Evolutionary conservation across 2,329 filamentous ascomycete species (phyloP), one percentile per base, ranked within the genome.

Genomic region (Penicillium sp.): DNA sequence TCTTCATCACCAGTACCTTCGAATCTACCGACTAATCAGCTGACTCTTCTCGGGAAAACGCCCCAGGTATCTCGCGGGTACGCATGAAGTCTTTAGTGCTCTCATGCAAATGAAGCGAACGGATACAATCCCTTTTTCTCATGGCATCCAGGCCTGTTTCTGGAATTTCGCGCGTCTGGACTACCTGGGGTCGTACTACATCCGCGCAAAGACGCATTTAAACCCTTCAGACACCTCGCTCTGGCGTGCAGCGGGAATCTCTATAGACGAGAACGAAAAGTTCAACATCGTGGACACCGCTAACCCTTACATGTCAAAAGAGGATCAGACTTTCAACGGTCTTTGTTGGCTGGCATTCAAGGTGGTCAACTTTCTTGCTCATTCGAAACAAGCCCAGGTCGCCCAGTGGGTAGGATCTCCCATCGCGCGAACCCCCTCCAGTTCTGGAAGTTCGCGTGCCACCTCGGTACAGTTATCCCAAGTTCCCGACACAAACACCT

Each of bases 81-180:
- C 82, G 0, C 80, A 80, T 45, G 74, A 76, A 1, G 67, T 84
- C 3, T 76, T 82, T 46, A 75, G 66, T 48, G 72, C 64, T 48
- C 63, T 72, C 13, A 68, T 76, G 9, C 66, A 70, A 38, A 34
- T 60, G 24, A 32, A 57, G 46, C 44, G 29, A 4, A 40, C n/a
- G 32, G 13, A 47, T 11, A 47, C 62, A 46, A 12, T 53, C 48
- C 38, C 43, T 3, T 74, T 76, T 2, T 76, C 75, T 6, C 76
- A 77, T 59, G 78, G 72, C 3, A 70, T 78, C 11, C 72, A 70
- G 55, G 79, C 80, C 2, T 79, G 77, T 0, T 84, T 84, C 58
- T 84, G 81, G 81, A 82, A 82, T 49, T 78, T 84, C 54, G 80
- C 79, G 9, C 72, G 80, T 7, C 77, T 83, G 54, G 81, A 84